Base-by-base conservation (phyloP, 2,329 filamentous ascomycete genomes). In the Acrocalymma vagum region DNA sequence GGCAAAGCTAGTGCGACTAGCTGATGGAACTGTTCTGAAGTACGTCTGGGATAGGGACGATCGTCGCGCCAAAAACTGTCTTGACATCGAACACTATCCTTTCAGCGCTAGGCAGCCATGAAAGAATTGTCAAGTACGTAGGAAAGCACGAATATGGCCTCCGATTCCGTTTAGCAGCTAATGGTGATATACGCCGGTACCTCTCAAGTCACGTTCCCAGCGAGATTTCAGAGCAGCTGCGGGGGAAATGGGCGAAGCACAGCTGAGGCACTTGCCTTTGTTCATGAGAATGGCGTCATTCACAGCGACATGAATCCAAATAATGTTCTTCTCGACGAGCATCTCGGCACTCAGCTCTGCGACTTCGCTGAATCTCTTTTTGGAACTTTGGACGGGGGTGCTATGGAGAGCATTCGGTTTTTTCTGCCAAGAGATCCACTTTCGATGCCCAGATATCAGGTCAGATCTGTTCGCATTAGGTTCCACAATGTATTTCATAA, bases 261-360 rank as follows among this genome's bases (percentile, higher is more conserved):
- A 6, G 31, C 41, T 17, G 56, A 69, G 51, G 69, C 60, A 8
- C 43, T 73, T 14, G 45, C 51, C 24, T 51, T 67, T 29, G 40
- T 74, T 18, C 72, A 74, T 55, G 50, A 42, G 6, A 58, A 59
- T 34, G 46, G 55, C n/a, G 58, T 72, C 9, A 63, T 73, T 45
- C 71, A 74, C 45, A 68, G 62, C 48, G 68, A 74, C 47, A 55
- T 73, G 17, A 61, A 65, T 47, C 69, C 69, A 4, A 64, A 60
- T 30, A 71, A 73, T 45, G 65, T 72, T 31, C 52, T 72, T 0
- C 47, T 73, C 15, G 67, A 72, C 47, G 43, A 51, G 15, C 30
- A 51, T 32, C 54, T 73, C 10, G 42, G 66, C 45, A 54, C 72
- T 37, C 58, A 63, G 35, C 69, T 74, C 39, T 62, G 62, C n/a